Base-by-base conservation (phyloP, 495 filamentous ascomycete genomes). In the Xylaria longipes region DNA sequence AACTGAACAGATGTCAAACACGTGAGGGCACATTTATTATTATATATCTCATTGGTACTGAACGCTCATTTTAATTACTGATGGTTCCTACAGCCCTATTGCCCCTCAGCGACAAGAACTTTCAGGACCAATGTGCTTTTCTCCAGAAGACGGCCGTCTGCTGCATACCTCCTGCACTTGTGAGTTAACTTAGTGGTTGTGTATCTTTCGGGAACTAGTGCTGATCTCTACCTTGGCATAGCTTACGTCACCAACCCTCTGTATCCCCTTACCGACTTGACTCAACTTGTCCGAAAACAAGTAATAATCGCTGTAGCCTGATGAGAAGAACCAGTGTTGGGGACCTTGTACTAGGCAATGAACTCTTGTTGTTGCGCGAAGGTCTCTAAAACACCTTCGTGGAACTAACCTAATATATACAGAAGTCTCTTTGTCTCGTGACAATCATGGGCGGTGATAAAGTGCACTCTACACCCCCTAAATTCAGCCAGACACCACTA, bases 51-150 rank as follows among this genome's bases (percentile, higher is more conserved):
- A 4, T 14, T 1, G 14, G 9, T 22, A 3, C 58, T 22, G 37
- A 62, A 22, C 1, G 3, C 8, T 7, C 1, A 2, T n/a, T n/a
- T n/a, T n/a, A n/a, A 5, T 60, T 8, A 37, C 29, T 60, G 8
- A 60, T 20, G 27, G 37, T 14, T 43, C 43, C 9, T 8, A 22
- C 7, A 62, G 58, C 58, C 17, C 58, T 62, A 11, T 5, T 62
- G 9, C 58, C 58, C 22, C n/a, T 62, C 4, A 62, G 58, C n/a
- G 58, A 62, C 58, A 12, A 62, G 33, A 41, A 39, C 35, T 62
- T 62, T 37, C 31, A 62, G 58, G 58, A 41, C n/a, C 58, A 62
- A 17, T 62, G 58, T 27, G 35, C 33, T 25, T 62, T 62, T 39
- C 8, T 62, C 22, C 4, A 62, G 58, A 62, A 62, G 58, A 39